phyloP scores from a whole-genome alignment of 2,329 filamentous ascomycete genomes.

The Cladophialophora immunda region DNA sequence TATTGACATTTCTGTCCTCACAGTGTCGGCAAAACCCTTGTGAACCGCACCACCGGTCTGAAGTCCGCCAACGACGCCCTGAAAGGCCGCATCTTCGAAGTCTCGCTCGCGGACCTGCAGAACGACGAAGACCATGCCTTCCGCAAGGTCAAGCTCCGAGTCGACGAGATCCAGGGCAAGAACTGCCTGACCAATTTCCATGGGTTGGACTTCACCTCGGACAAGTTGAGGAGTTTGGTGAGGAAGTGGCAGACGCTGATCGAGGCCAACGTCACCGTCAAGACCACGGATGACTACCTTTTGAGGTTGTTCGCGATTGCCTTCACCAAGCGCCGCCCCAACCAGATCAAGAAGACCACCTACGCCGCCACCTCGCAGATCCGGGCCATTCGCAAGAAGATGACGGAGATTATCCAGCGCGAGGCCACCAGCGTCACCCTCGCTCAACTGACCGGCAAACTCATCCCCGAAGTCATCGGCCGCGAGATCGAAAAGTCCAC shows the following conservation, averaged over 20 bases:
- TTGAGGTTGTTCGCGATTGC: slow-evolving; percentile 98
- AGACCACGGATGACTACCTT: slow-evolving; percentile 99
- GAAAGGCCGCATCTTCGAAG: slow-evolving; percentile 98
- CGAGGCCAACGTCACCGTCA: slow-evolving; percentile 99
- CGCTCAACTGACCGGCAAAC: slow-evolving; percentile 95
- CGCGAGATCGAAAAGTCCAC: slow-evolving; percentile 99
- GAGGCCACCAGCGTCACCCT: slow-evolving; percentile 95
- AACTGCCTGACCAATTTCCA: slow-evolving; percentile 99
- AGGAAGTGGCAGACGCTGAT: slow-evolving; percentile 99
- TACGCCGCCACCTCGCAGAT: slow-evolving; percentile 98
- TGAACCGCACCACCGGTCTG: slow-evolving; percentile 99
- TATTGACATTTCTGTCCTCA: slow-evolving; percentile 43
- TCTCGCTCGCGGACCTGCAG: slow-evolving; percentile 97
- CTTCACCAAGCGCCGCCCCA: slow-evolving; percentile 98
- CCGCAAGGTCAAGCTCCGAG: slow-evolving; percentile 98
- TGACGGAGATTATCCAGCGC: slow-evolving; percentile 98
- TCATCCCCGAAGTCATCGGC: slow-evolving; percentile 99
- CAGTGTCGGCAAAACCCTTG: slow-evolving; percentile 99
- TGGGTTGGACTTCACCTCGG: slow-evolving; percentile 99
- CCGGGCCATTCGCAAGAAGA: slow-evolving; percentile 98
- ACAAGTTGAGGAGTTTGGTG: slow-evolving; percentile 98
- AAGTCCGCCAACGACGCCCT: slow-evolving; percentile 99
- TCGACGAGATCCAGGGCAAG: slow-evolving; percentile 99
- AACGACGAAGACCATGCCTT: slow-evolving; percentile 99
- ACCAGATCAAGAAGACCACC: slow-evolving; percentile 99